Conservation (phyloP, 441 rosid genomes). For the Bruguiera hainesii region DNA sequence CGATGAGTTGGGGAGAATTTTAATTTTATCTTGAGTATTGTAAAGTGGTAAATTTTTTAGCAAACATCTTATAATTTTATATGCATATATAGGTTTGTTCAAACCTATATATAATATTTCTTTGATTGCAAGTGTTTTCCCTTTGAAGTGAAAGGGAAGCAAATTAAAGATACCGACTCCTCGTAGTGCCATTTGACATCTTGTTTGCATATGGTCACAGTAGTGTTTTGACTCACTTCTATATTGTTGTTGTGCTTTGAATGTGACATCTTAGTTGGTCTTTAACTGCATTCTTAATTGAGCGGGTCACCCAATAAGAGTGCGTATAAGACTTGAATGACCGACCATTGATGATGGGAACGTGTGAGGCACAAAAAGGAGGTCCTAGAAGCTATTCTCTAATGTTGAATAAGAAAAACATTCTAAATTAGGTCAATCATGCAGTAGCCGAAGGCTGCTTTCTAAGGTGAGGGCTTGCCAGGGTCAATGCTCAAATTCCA, state of each 20-base stretch:
- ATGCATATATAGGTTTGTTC: too few species aligned
- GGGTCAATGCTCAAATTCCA: too few species aligned
- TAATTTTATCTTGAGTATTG: neutral
- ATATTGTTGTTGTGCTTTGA: slow-evolving; percentile 7
- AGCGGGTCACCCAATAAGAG: neutral
- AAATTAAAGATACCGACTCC: slow-evolving; percentile 19
- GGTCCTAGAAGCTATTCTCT: neutral
- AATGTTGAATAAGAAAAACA: neutral
- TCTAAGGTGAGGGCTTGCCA: too few species aligned
- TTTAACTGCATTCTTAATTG: neutral
- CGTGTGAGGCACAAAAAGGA: neutral
- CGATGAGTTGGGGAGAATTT: slow-evolving; percentile 8
- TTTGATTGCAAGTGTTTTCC: slow-evolving; percentile 12
- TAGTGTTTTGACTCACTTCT: slow-evolving; percentile 28
- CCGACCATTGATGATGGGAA: neutral
- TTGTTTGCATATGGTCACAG: slow-evolving; percentile 8
- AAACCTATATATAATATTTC: slow-evolving; percentile 7
- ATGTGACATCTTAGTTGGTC: neutral
- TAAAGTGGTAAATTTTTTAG: too few species aligned
- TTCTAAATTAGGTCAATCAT: too few species aligned
- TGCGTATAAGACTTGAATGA: neutral
- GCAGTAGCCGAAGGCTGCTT: too few species aligned
- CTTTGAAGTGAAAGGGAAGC: slow-evolving; percentile 24
- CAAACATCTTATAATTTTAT: too few species aligned
- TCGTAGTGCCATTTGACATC: slow-evolving; percentile 26